phyloP scores from a whole-genome alignment of 2,329 filamentous ascomycete genomes.

The Diaporthe batatas region DNA sequence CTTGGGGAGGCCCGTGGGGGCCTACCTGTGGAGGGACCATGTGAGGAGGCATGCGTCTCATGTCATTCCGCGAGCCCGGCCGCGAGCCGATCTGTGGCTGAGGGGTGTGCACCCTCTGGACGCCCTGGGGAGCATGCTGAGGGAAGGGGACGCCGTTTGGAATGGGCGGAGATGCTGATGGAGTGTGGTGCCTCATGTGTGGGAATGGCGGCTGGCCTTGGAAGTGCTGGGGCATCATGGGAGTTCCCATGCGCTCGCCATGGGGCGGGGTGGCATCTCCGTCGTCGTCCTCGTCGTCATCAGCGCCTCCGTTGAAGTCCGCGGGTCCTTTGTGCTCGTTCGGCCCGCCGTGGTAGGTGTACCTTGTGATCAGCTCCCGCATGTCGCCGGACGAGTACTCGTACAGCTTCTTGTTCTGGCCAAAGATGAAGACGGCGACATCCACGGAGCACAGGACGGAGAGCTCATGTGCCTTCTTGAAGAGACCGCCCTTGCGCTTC shows the following conservation, averaged over 20 bases:
- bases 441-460: constrained; percentile 98
- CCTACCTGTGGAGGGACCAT: constrained; percentile 75
- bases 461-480: constrained; percentile 99
- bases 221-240: constrained; percentile 78
- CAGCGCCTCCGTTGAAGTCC: constrained; percentile 90
- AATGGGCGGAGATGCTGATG: constrained; percentile 90
- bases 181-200: constrained; percentile 84
- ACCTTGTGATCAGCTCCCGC: constrained; percentile 87
- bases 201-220: constrained; percentile 79
- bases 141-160: constrained; percentile 80
- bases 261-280: constrained; percentile 80
- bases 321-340: constrained; percentile 96
- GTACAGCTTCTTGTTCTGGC: constrained; percentile 98
- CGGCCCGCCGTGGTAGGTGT: constrained; percentile 91
- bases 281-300: constrained; percentile 87
- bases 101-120: constrained; percentile 81
- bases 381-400: constrained; percentile 97
- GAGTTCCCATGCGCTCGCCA: constrained; percentile 69
- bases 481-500: constrained; percentile 97
- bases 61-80: constrained; percentile 83
- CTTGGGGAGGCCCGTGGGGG: constrained; percentile 61
- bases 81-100: constrained; percentile 82
- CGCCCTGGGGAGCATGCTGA: constrained; percentile 59
- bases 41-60: constrained; percentile 80
- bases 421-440: constrained; percentile 98